A percentile compares a stretch with the other conserved stretches of the same genome.
Evolutionary conservation across 176 grass and related monocot genomes (phyloP).

Genomic region (Microstegium vimineum): DNA sequence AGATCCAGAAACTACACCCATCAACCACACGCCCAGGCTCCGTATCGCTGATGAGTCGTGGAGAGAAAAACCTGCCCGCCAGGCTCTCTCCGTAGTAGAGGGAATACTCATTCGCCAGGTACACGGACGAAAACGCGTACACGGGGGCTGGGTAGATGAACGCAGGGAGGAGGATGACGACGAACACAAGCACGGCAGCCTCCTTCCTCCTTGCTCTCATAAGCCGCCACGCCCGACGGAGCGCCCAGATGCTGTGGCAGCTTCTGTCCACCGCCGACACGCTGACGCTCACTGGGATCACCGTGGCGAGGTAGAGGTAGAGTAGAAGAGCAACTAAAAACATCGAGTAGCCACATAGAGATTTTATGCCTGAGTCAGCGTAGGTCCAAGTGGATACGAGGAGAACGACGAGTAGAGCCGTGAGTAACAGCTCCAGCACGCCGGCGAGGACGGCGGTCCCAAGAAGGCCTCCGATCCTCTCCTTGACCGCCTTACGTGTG

Average conservation of each 20-base stretch:
- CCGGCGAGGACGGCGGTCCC: neutral
- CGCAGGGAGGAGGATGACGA: neutral
- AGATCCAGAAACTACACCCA: neutral
- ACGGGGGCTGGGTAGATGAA: neutral
- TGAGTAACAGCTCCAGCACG: neutral
- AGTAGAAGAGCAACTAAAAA: neutral
- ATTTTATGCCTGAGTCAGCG: neutral
- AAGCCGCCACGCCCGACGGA: neutral
- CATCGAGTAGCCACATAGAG: neutral
- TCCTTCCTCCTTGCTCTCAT: neutral
- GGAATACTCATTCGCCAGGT: neutral
- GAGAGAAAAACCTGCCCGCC: neutral
- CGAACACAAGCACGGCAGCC: neutral
- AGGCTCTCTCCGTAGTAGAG: neutral
- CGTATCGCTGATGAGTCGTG: neutral
- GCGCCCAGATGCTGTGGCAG: neutral
- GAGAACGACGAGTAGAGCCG: neutral
- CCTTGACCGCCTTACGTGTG: neutral
- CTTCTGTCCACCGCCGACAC: neutral
- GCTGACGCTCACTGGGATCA: neutral
- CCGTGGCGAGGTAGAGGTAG: neutral
- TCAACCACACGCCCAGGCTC: neutral
- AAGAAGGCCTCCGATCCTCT: neutral
- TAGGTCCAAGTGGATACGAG: neutral
- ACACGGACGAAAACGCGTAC: neutral